These are phyloP conservation scores for Rhytidhysteron rufulum DNA, from an alignment of 2,329 filamentous ascomycete genomes.

Conservation along the genomic window DNA sequence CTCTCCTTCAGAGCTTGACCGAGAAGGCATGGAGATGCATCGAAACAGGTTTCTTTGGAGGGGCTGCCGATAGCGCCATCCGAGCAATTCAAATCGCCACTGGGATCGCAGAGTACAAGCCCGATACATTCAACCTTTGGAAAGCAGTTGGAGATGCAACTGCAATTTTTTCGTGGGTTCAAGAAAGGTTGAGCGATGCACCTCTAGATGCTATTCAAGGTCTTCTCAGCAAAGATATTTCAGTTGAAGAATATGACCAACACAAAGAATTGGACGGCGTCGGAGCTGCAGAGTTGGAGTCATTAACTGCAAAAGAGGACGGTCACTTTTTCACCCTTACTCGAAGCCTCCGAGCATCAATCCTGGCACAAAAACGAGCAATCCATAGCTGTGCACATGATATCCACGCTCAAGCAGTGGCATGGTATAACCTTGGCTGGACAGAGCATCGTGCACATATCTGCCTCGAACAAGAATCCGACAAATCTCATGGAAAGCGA, in stretches of 20 bases:
- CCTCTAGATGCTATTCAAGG: conserved; percentile 55
- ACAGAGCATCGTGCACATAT: conserved; percentile 79
- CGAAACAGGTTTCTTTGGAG: conserved; percentile 81
- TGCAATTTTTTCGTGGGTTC: conserved; percentile 75
- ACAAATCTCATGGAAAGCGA: conserved; percentile 10
- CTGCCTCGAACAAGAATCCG: conserved; percentile 50
- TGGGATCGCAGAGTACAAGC: conserved; percentile 56
- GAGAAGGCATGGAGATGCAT: conserved; percentile 75
- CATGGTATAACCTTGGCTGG: conserved; percentile 96
- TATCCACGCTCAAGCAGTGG: conserved; percentile 84
- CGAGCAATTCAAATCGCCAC: conserved; percentile 67
- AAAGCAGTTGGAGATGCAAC: conserved; percentile 87
- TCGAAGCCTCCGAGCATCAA: conserved; percentile 64
- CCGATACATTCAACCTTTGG: conserved; percentile 88
- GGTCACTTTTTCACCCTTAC: conserved; percentile 37
- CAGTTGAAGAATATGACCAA: conserved; percentile 55
- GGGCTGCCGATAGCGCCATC: conserved; percentile 67
- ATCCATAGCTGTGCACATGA: conserved; percentile 71
- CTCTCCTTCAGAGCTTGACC: conserved; percentile 80
- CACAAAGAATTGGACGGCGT: conserved; percentile 68
- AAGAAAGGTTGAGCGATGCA: conserved; percentile 61
- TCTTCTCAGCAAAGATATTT: conserved; percentile 55
- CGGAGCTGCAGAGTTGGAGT: conserved; percentile 36
- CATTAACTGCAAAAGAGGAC: conserved; percentile 13
- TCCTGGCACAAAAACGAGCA: conserved; percentile 84